Percentiles rank a stretch among this genome's conserved stretches.
Conservation (phyloP, 2,329 filamentous ascomycete genomes). For the Exophiala sideris region DNA sequence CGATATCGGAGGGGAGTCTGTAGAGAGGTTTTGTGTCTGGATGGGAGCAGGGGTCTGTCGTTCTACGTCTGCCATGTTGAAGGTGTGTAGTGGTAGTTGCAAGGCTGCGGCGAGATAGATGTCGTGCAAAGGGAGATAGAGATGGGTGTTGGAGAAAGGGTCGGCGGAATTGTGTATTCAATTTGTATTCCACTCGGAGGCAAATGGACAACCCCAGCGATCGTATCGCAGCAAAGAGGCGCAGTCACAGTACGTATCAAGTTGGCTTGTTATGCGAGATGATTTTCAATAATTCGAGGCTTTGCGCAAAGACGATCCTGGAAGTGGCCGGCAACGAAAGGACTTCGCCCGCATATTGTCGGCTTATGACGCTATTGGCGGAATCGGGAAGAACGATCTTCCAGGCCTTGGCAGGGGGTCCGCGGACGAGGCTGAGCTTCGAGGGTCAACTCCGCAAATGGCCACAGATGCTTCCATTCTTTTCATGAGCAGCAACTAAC, state of each 20-base stretch:
- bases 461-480: no score
- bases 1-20: slow-evolving; percentile 28
- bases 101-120: no score
- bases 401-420: background rate
- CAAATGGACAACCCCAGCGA: background rate
- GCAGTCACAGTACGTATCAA: slow-evolving; percentile 10
- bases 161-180: background rate
- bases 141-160: background rate
- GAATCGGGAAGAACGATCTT: background rate
- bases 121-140: no score
- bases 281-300: slow-evolving; percentile 16
- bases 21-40: slow-evolving; percentile 15
- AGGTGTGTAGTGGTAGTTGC: background rate
- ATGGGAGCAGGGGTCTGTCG: slow-evolving; percentile 13
- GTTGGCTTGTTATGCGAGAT: background rate
- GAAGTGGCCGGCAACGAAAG: background rate
- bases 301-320: background rate
- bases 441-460: background rate
- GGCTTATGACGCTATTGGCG: background rate
- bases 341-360: background rate
- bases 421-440: background rate
- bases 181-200: background rate
- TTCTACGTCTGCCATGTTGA: slow-evolving; percentile 15
- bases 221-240: slow-evolving; percentile 8
- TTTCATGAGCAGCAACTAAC: no score